Evolutionary conservation across 805 yeast species (phyloP), one percentile per base, ranked within the genome.

Genomic region (Candida ipomoeae): DNA sequence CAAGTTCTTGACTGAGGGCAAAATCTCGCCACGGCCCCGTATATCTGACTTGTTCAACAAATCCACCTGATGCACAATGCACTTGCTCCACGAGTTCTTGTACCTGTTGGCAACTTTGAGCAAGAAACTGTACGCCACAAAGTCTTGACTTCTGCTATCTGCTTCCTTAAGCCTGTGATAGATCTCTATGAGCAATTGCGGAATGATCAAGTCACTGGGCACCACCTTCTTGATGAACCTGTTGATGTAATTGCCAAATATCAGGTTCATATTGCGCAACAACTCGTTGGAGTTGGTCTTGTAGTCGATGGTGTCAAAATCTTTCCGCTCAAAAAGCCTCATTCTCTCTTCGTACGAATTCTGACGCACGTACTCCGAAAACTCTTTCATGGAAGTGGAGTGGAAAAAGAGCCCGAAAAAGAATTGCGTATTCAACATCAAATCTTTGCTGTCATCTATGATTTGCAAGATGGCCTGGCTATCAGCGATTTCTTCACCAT

Each of bases 131-230:
- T 79, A 69, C 18, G 78, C 67, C 36, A 73, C 62, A 57, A 77
- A 88, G 55, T 87, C 96, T 60, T 85, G 90, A 84, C 71, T 7
- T 10, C 50, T 47, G 26, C 79, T 67, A 8, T 76, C 76, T 17
- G 65, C 76, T 62, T 56, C 78, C 49, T 36, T 65, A 45, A 44
- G 57, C 50, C 54, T 64, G 59, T 54, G 51, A 35, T 66, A 69
- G 46, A 73, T 49, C 29, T 65, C 64, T 2, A 63, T 54, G 46
- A 73, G 56, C n/a, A 71, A 53, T 21, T 62, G 49, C 0, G 76
- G 77, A 14, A 69, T 58, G 37, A 60, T 65, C 48, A 68, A 59
- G 32, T 69, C 77, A 11, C 62, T 52, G 1, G 78, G 76, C 8
- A 63, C 62, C n/a, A 72, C 54, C 40, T 62, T 66, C 51, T 70